Conservation (phyloP, 176 grass and related monocot genomes). For the Hsuehochloa calcarea region DNA sequence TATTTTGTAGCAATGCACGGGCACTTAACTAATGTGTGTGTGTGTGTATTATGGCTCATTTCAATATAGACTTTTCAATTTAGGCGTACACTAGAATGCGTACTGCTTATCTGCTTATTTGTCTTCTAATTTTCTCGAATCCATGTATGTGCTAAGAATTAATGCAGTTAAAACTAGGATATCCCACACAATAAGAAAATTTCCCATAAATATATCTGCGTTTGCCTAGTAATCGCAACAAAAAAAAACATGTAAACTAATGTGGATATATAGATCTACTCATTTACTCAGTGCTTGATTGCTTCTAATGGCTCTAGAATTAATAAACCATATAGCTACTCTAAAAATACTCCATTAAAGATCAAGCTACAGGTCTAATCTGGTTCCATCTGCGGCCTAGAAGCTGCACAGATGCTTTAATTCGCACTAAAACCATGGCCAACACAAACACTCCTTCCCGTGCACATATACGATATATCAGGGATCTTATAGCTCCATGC, state of each 20-base stretch:
- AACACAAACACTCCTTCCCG: neutral
- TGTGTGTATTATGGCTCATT: no score
- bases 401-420: neutral
- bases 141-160: neutral
- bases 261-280: no score
- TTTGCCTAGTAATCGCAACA: no score
- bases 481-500: neutral
- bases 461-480: neutral
- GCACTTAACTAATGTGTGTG: no score
- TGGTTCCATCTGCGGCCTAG: neutral
- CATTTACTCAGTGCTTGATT: neutral
- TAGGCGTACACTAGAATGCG: no score
- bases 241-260: no score
- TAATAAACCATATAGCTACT: neutral
- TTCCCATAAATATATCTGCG: no score
- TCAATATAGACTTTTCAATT: no score
- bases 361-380: neutral
- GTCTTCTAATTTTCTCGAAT: neutral
- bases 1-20: no score
- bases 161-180: neutral
- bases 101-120: neutral
- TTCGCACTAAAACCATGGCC: neutral
- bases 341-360: neutral
- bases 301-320: neutral
- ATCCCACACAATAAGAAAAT: neutral